Conservation (phyloP, 2,329 filamentous ascomycete genomes). For the Arthrinium phaeospermum region DNA sequence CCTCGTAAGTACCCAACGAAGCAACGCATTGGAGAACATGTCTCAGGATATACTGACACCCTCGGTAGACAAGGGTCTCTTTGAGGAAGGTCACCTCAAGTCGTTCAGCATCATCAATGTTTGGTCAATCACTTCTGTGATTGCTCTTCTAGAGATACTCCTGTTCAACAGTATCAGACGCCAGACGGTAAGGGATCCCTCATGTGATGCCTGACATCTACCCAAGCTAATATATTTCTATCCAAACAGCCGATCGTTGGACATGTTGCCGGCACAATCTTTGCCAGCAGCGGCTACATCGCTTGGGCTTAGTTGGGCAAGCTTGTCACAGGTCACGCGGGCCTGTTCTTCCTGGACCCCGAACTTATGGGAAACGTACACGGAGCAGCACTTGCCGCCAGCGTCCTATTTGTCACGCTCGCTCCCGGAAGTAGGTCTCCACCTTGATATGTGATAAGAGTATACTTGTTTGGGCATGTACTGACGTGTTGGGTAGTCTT, state of each 20-base stretch:
- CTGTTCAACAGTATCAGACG: conserved; percentile 60
- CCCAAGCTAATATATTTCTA: background rate
- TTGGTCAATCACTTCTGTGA: conserved; percentile 48
- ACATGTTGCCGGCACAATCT: conserved; percentile 49
- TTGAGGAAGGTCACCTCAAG: conserved; percentile 54
- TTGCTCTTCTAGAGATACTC: conserved; percentile 53
- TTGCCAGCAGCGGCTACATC: conserved; percentile 51
- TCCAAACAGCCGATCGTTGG: conserved; percentile 48
- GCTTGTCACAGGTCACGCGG: conserved; percentile 49
- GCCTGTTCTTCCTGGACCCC: conserved; percentile 59
- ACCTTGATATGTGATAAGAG: conserved; percentile 5
- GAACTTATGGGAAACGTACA: conserved; percentile 46
- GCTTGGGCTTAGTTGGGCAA: conserved; percentile 56
- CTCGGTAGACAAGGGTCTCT: conserved; percentile 51
- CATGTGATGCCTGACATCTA: background rate
- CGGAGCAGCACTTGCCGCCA: conserved; percentile 51
- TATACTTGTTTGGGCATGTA: conserved; percentile 12
- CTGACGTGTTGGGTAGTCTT: conserved; percentile 46
- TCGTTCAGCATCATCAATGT: conserved; percentile 53
- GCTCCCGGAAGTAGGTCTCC: conserved; percentile 50
- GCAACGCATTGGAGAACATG: background rate
- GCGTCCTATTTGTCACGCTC: conserved; percentile 50
- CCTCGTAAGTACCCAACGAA: background rate
- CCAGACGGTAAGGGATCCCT: conserved; percentile 46
- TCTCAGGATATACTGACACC: conserved; percentile 20